Evolutionary conservation across 768 basidiomycete species (phyloP), one percentile per base, ranked within the genome.

Genomic region (Termitomyces eurrhizus): DNA sequence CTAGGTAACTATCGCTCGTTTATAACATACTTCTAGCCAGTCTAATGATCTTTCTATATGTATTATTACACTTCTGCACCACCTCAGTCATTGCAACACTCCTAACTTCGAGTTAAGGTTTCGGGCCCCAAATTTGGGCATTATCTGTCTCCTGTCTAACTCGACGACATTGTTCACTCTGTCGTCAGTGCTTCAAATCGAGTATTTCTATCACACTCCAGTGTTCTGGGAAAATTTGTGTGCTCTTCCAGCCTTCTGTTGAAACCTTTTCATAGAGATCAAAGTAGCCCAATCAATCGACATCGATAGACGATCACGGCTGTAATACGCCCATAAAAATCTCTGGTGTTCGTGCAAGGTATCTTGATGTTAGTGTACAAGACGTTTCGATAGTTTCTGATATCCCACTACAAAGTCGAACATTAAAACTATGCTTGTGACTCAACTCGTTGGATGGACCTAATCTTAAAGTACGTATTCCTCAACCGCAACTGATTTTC

Each of bases 361-460:
- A 57, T 21, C 44, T 58, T 12, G 51, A 54, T n/a, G 16, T 14
- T n/a, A 37, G 56, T 52, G 9, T 24, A 12, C 36, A 53, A 12
- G 61, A 55, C 29, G 7, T 39, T 13, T 32, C 26, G 7, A 26
- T 54, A 16, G 39, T 55, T 14, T 39, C 57, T 26, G 16, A 13
- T 24, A 37, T 1, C 39, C 52, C 1, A n/a, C 32, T 26, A 24
- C 26, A 33, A 50, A 49, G 33, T 44, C 56, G 11, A 52, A 46
- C 45, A 9, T 53, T 24, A 36, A 57, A 32, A 32, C 60, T 61
- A 24, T 41, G 29, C 18, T 51, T 61, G 26, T 50, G 57, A n/a
- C 26, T 46, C 16, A 51, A 52, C 16, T 14, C 41, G 11, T 42
- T 51, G 51, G 52, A 58, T 46, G 36, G 49, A 5, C 41, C 39